A percentile compares a stretch with the other conserved stretches of the same genome.
phyloP scores from a whole-genome alignment of 176 grass and related monocot genomes.

The Triticum urartu region DNA sequence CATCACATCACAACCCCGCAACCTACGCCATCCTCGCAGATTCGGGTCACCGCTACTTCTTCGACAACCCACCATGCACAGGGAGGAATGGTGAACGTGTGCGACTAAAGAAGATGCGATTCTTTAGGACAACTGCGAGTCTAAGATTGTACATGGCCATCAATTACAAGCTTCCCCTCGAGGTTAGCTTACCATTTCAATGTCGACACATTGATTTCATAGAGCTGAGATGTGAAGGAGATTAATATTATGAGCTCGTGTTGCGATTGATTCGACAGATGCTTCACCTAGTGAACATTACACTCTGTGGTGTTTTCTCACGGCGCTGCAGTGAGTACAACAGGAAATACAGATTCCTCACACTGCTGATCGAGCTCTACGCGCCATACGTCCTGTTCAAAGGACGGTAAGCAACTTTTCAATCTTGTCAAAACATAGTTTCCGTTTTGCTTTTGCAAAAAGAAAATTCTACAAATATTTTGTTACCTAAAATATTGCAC shows the following conservation, averaged over 20 bases:
- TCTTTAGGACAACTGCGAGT: not conserved
- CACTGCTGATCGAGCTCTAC: no score
- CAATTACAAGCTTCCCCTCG: not conserved
- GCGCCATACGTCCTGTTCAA: no score
- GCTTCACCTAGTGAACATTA: no score
- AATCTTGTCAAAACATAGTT: no score
- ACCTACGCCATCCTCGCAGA: not conserved
- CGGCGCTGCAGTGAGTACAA: no score
- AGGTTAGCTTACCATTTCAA: not conserved
- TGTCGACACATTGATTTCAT: no score
- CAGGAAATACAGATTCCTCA: no score
- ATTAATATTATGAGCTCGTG: not conserved
- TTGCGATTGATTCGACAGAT: no score
- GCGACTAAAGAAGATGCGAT: not conserved
- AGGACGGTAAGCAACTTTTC: no score
- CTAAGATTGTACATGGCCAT: not conserved
- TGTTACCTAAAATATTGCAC: no score
- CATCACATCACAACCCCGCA: not conserved
- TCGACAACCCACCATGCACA: not conserved
- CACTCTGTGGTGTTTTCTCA: no score
- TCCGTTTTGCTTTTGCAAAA: no score
- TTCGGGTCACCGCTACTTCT: not conserved
- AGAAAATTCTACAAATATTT: not conserved
- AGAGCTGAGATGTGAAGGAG: not conserved
- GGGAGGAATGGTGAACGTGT: not conserved